Percentiles rank a stretch among this genome's conserved stretches.
phyloP scores from a whole-genome alignment of 768 basidiomycete genomes.

The Suillus cothurnatus region DNA sequence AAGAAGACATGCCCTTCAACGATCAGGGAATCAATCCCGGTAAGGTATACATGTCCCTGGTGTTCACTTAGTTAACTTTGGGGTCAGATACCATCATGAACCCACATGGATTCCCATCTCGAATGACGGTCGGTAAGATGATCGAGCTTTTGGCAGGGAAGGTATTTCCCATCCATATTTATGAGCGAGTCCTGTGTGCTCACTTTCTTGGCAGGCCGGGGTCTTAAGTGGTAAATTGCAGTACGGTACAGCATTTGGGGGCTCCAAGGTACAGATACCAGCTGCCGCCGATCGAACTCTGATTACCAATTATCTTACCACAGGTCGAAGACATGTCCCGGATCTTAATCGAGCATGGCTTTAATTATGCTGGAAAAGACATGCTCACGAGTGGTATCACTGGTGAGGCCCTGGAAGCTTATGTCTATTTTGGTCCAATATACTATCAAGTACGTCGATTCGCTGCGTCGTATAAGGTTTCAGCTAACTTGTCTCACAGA shows the following conservation, averaged over 20 bases:
- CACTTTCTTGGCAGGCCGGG: conserved; percentile 63
- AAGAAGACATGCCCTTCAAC: conserved; percentile 99
- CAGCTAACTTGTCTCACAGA: conserved; percentile 46
- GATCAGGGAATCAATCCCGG: conserved; percentile 95
- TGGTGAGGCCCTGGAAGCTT: conserved; percentile 93
- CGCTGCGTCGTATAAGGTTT: conserved; percentile 12
- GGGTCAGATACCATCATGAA: conserved; percentile 97
- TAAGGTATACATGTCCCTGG: conserved; percentile 34
- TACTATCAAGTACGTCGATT: conserved; percentile 80
- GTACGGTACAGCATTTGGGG: conserved; percentile 96
- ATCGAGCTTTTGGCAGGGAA: conserved; percentile 97
- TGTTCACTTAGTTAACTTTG: conserved; percentile 16
- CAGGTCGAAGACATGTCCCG: conserved; percentile 98
- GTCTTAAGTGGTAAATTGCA: conserved; percentile 87
- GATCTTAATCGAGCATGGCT: conserved; percentile 92
- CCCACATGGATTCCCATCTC: conserved; percentile 98
- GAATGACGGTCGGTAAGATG: conserved; percentile 99
- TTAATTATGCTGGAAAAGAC: conserved; percentile 98
- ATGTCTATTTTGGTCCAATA: conserved; percentile 98
- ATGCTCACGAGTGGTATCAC: conserved; percentile 99
- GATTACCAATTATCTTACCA: conserved; percentile 13
- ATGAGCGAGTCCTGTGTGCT: not conserved
- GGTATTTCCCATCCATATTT: conserved; percentile 39
- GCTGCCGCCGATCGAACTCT: conserved; percentile 6
- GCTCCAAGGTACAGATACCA: conserved; percentile 72